Evolutionary conservation across 139 green algal genomes (phyloP).

Genomic region (Raphidocelis subcapitata): DNA sequence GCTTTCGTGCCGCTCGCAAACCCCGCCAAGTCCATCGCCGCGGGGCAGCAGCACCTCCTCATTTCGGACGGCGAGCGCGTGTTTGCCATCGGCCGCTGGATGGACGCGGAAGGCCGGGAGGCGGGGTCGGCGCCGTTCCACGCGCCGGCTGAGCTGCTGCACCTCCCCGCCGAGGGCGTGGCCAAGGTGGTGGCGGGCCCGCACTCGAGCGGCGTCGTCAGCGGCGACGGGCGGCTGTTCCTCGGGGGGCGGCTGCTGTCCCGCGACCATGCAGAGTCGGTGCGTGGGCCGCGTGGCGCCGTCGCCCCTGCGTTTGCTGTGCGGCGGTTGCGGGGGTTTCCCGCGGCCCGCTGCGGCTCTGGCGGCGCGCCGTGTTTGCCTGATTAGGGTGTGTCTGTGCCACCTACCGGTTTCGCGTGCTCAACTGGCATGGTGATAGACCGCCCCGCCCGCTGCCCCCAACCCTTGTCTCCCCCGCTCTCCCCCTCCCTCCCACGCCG

Average conservation of each 20-base stretch:
- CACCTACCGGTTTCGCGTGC: no score
- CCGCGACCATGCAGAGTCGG: constrained; percentile 25
- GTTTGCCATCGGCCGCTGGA: constrained; percentile 51
- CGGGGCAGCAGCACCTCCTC: constrained; percentile 52
- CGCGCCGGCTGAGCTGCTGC: constrained; percentile 36
- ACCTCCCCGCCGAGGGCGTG: constrained; percentile 23
- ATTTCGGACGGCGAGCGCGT: constrained; percentile 58
- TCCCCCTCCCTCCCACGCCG: background rate
- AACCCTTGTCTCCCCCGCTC: no score
- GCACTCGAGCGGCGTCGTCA: constrained; percentile 53
- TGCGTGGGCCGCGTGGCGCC: constrained; percentile 15
- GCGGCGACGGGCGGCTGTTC: constrained; percentile 43
- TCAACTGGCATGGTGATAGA: no score
- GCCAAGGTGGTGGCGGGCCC: constrained; percentile 40
- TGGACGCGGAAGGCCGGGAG: constrained; percentile 23
- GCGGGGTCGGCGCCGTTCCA: constrained; percentile 9
- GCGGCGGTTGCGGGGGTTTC: no score
- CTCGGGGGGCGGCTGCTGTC: constrained; percentile 65
- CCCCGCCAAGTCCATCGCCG: constrained; percentile 51
- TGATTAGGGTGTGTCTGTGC: no score
- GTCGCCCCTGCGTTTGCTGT: background rate
- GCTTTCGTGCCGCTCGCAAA: background rate
- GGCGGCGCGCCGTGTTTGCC: no score
- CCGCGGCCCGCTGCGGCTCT: no score
- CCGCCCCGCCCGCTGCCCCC: no score